Evolutionary conservation across 192 early-diverging fungal genomes (phyloP), one percentile per base, ranked within the genome.

Genomic region (Linnemannia zychae): DNA sequence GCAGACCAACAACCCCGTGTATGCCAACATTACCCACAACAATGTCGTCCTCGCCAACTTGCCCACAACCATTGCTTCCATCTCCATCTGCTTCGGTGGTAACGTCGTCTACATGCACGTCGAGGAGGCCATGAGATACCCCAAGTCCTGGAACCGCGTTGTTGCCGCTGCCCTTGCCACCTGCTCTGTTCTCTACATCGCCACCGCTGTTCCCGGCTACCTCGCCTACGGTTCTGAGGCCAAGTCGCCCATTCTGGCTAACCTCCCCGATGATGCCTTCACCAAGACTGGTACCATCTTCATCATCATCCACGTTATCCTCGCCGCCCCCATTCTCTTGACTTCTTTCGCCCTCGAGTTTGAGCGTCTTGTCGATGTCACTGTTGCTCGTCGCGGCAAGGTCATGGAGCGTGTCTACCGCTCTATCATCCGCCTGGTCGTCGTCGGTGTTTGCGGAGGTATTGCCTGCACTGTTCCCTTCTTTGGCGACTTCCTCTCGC

Each of bases 21-120:
- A 67, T 74, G 75, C 40, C 46, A 79, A 24, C 38, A 78, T 78
- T 70, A 16, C 71, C 7, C 92, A 95, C 77, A 75, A 84, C 44
- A 76, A 75, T 46, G 91, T 96, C 17, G 91, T 93, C 37, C 92
- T 92, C 67, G 86, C 88, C n/a, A 92, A 92, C 71, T 90, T 97
- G 66, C 95, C 96, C 33, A 91, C 92, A 9, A 94, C 95, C 0
- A 75, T 97, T 9, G 94, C 94, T 2, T 94, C 95, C 1, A 94
- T 97, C 79, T 92, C 92, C 20, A 96, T 97, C 87, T 94, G 93
- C 80, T 97, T 93, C 75, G 91, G 94, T n/a, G 96, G 96, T 53
- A 95, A 96, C 68, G 94, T 92, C 11, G 93, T 95, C 15, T 97
- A 96, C 84, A 94, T 96, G 36, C 94, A 96, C 68, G 93, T 97